phyloP scores from a whole-genome alignment of 208 protist genomes.

The Crithidia expoeki region DNA sequence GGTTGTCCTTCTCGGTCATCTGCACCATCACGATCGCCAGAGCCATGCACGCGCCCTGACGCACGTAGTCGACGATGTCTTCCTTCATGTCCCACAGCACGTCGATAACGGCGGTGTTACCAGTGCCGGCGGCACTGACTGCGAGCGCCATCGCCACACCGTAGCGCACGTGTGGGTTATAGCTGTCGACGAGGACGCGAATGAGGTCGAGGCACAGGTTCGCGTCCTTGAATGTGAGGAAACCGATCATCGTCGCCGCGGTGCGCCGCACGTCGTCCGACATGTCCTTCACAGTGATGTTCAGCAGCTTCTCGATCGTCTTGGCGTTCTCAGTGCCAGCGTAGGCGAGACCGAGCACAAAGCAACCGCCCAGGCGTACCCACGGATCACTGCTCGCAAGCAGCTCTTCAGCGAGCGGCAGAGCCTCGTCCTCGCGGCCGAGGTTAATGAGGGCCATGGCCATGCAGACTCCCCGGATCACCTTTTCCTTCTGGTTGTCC shows the following conservation, averaged over 20 bases:
- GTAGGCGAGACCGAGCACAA: slow-evolving; percentile 98
- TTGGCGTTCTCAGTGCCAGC: slow-evolving; percentile 95
- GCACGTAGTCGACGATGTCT: slow-evolving; percentile 97
- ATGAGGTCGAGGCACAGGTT: slow-evolving; percentile 89
- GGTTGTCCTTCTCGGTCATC: slow-evolving; percentile 85
- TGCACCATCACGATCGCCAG: slow-evolving; percentile 97
- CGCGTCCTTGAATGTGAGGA: slow-evolving; percentile 97
- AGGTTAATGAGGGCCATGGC: slow-evolving; percentile 97
- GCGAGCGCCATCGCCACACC: slow-evolving; percentile 98
- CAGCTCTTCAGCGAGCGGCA: slow-evolving; percentile 94
- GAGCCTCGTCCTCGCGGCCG: slow-evolving; percentile 95
- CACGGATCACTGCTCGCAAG: slow-evolving; percentile 95
- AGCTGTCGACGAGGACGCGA: slow-evolving; percentile 93
- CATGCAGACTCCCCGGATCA: slow-evolving; percentile 97
- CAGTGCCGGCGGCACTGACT: slow-evolving; percentile 97
- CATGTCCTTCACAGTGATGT: slow-evolving; percentile 98
- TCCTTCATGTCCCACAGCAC: slow-evolving; percentile 94
- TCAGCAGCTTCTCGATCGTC: slow-evolving; percentile 96
- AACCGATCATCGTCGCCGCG: slow-evolving; percentile 98
- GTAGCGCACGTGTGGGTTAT: slow-evolving; percentile 99
- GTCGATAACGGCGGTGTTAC: slow-evolving; percentile 90
- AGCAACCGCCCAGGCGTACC: slow-evolving; percentile 97
- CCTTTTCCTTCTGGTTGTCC: slow-evolving; percentile 99
- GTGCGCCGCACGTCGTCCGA: slow-evolving; percentile 98
- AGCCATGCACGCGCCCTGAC: slow-evolving; percentile 97